Conservation (phyloP, 129 eudicot genomes). For the Saposhnikovia divaricata region DNA sequence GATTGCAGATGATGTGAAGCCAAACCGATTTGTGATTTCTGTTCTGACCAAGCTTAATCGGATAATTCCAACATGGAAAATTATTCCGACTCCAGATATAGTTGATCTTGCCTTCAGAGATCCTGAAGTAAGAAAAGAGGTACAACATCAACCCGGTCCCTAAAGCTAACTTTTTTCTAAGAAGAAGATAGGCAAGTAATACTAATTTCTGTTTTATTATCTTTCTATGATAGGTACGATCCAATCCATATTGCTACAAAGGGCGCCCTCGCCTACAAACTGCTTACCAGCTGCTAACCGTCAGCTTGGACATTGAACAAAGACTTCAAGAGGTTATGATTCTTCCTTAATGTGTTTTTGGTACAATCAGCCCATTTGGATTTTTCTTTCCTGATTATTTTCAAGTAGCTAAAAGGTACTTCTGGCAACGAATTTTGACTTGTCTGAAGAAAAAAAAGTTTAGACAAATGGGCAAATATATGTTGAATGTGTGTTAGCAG, state of each 20-base stretch:
- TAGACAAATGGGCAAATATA: neutral
- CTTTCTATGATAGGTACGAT: constrained; percentile 42
- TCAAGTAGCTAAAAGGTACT: neutral
- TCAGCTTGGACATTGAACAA: constrained; percentile 55
- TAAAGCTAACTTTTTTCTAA: neutral
- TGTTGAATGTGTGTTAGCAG: neutral
- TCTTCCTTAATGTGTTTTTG: neutral
- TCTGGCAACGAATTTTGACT: neutral
- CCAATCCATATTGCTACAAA: constrained; percentile 78
- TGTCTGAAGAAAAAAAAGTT: too few species aligned
- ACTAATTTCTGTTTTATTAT: neutral
- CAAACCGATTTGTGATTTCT: constrained; percentile 35
- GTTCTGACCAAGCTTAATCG: constrained; percentile 28
- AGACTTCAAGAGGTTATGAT: constrained; percentile 50
- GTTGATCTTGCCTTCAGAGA: constrained; percentile 72
- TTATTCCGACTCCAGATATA: constrained; percentile 52
- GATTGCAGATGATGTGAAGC: constrained; percentile 65
- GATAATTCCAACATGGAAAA: constrained; percentile 52
- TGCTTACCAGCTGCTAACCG: constrained; percentile 39
- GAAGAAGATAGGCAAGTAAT: neutral
- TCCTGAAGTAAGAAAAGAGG: constrained; percentile 67
- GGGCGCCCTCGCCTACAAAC: constrained; percentile 84
- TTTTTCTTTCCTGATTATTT: neutral
- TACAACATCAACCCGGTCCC: constrained; percentile 2
- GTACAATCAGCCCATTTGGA: too few species aligned